A percentile compares a stretch with the other conserved stretches of the same genome.
Conservation (phyloP, 495 filamentous ascomycete genomes). For the Talaromyces borbonicus region DNA sequence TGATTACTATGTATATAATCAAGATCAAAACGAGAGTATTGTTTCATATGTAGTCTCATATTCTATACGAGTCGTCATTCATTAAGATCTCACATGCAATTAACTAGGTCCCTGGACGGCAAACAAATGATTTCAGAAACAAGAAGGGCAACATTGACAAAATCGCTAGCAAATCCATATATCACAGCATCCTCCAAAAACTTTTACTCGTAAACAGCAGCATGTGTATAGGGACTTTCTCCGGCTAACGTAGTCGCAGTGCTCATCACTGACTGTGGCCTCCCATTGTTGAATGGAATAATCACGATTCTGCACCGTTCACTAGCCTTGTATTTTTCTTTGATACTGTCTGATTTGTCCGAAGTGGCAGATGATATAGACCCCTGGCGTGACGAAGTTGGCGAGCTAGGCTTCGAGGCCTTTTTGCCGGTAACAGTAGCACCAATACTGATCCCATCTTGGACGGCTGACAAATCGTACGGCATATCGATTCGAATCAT, state of each 20-base stretch:
- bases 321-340: conserved; percentile 14
- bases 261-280: background rate
- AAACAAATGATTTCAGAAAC: too few relatives aligned
- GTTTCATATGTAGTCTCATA: too few relatives aligned
- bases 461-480: conserved; percentile 17
- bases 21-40: too few relatives aligned
- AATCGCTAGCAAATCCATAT: too few relatives aligned
- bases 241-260: conserved; percentile 2
- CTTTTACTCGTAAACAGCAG: conserved; percentile 4
- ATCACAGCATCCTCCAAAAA: too few relatives aligned
- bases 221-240: conserved; percentile 2
- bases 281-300: conserved; percentile 16
- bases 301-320: conserved; percentile 25
- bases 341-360: background rate
- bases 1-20: background rate
- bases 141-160: too few relatives aligned
- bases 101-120: too few relatives aligned
- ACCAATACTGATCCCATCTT: conserved; percentile 10
- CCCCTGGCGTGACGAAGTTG: background rate
- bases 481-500: conserved; percentile 31
- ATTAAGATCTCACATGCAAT: too few relatives aligned
- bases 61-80: too few relatives aligned
- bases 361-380: background rate
- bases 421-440: background rate
- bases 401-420: background rate